Base-by-base conservation (phyloP, 176 grass and related monocot genomes). In the Eremochloa ophiuroides region DNA sequence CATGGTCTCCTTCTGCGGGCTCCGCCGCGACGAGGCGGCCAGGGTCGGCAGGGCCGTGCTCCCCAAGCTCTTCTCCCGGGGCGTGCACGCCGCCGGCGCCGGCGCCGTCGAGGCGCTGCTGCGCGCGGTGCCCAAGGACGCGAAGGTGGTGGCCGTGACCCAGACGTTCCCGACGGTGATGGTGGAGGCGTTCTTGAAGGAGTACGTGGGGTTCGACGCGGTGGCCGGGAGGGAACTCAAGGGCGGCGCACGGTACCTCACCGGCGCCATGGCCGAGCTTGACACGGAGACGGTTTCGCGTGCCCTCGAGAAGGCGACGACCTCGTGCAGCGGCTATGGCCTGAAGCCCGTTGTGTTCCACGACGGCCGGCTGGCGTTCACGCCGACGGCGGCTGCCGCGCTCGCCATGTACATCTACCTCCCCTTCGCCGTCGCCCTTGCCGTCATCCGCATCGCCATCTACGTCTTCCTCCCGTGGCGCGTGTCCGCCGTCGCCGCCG, bases 351-450 rank as follows among this genome's bases (percentile, higher is more conserved):
- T 96, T 44, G 59, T 93, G 48, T 96, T 96, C 75, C 93, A 96
- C 58, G 93, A 93, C n/a, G 88, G 93, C 0, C 65, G 88, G 20
- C 41, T 93, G 4, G 93, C 93, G 67, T 96, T 91, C 80, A 78
- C 51, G 66, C 90, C 90, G 18, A 91, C 90, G 3, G 85, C 90
- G 11, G 10, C 11, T 29, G 69, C 88, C 14, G 85, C 83, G 23
- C 76, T 96, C 83, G 47, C 69, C 61, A 91, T 96, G 93, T 93
- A 88, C 86, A 23, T 87, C 6, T 96, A 87, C 87, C 12, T 96
- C 25, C 90, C 90, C 10, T 58, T 96, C 37, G 85, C 41, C 40
- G 8, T 96, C 60, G 20, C 28, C 43, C 88, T 93, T 20, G 43
- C 80, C 27, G 15, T 87, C 28, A 0, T 84, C 25, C 80, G 85